Percentiles rank a stretch among this genome's conserved stretches.
Conservation (phyloP, 1,139 yeast genomes). For the Saccharomyces pastorianus region DNA sequence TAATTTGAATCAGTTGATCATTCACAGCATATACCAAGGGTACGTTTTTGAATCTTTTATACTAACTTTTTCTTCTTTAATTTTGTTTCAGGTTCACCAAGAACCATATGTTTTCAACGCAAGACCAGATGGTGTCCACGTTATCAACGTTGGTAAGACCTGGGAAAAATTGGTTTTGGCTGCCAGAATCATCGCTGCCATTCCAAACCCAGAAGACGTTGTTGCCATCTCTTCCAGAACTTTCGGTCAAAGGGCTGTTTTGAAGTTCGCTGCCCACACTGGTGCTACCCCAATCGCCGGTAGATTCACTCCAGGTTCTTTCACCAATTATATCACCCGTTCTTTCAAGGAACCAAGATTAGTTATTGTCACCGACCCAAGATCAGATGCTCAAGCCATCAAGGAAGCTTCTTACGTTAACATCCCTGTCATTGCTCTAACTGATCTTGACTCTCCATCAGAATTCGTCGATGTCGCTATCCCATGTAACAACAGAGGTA, state of each 20-base stretch:
- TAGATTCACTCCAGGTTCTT: slow-evolving; percentile 99
- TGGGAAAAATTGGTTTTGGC: slow-evolving; percentile 99
- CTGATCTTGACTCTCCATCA: slow-evolving; percentile 98
- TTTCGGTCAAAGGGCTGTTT: slow-evolving; percentile 99
- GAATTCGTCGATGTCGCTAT: slow-evolving; percentile 99
- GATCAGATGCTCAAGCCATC: slow-evolving; percentile 99
- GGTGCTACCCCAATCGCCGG: slow-evolving; percentile 99
- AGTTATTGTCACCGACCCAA: slow-evolving; percentile 98
- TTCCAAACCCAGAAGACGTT: slow-evolving; percentile 97
- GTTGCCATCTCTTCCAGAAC: slow-evolving; percentile 99
- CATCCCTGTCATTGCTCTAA: slow-evolving; percentile 99
- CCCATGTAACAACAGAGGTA: slow-evolving; percentile 99
- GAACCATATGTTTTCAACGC: slow-evolving; percentile 98
- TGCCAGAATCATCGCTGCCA: slow-evolving; percentile 98
- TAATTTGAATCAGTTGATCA: not conserved
- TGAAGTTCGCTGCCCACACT: slow-evolving; percentile 99
- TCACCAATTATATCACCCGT: slow-evolving; percentile 99
- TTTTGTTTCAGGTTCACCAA: slow-evolving; percentile 73
- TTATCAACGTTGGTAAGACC: slow-evolving; percentile 97
- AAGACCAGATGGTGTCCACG: slow-evolving; percentile 99
- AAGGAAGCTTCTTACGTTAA: slow-evolving; percentile 99
- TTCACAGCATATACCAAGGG: not conserved
- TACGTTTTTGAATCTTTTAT: slow-evolving; percentile 5
- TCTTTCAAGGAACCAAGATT: slow-evolving; percentile 99
- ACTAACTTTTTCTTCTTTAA: slow-evolving; percentile 34